Conservation (phyloP, 371 early-diverging fungal genomes). For the Mortierella sp. region DNA sequence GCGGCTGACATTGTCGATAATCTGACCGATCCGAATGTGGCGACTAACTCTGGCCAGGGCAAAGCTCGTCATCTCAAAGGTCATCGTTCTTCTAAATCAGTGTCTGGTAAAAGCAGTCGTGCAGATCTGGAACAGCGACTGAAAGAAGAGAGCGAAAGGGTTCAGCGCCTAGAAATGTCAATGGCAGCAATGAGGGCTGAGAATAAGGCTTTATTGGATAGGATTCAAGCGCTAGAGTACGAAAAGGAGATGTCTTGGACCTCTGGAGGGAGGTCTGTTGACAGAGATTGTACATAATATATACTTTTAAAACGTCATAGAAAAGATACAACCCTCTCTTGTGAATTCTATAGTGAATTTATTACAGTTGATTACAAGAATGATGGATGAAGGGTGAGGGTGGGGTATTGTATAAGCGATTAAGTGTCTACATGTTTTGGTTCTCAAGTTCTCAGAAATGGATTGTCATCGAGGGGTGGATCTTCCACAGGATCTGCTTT, state of each 20-base stretch:
- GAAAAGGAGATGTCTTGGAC: constrained; percentile 25
- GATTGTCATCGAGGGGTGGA: neutral
- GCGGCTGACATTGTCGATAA: neutral
- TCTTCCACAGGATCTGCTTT: neutral
- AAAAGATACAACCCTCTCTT: neutral
- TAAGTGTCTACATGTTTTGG: neutral
- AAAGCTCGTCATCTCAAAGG: constrained; percentile 4
- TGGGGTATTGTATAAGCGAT: constrained; percentile 3
- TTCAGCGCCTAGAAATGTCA: constrained; percentile 50
- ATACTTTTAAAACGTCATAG: neutral
- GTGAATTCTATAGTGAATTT: neutral
- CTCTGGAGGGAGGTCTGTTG: neutral
- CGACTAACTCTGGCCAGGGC: neutral
- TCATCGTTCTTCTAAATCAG: constrained; percentile 30
- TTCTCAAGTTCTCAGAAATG: neutral
- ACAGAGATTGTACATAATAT: neutral
- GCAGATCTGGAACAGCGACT: constrained; percentile 32
- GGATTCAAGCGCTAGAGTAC: constrained; percentile 47
- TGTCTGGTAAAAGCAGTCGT: constrained; percentile 19
- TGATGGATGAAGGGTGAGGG: neutral
- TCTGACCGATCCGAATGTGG: neutral
- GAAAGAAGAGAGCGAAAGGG: constrained; percentile 26
- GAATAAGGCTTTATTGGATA: constrained; percentile 47
- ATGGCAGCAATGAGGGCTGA: constrained; percentile 44
- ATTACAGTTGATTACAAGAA: neutral